These are phyloP conservation scores for Ustilago trichophora DNA, from an alignment of 1,284 basidiomycete species.

Conservation along the genomic window DNA sequence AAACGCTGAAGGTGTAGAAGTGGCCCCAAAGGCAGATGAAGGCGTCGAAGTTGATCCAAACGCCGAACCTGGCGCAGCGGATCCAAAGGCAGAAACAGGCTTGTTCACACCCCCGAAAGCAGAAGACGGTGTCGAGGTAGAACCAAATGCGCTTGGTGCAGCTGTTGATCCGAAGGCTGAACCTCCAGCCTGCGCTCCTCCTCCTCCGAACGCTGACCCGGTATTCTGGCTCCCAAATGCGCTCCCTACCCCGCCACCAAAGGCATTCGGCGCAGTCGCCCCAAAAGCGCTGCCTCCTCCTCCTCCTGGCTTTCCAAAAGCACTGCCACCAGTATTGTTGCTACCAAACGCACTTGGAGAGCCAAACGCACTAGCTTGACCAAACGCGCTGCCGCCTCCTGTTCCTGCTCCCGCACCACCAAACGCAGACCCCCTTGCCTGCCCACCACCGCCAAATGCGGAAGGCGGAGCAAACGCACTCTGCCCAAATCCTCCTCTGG, in stretches of 20 bases:
- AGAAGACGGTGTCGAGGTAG: constrained; percentile 11
- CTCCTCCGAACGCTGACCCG: constrained; percentile 2
- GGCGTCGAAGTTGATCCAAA: constrained; percentile 9
- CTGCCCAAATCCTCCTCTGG: constrained; percentile 32
- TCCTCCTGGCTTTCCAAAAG: constrained; percentile 13
- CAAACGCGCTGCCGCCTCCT: constrained; percentile 21
- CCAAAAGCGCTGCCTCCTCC: constrained; percentile 25
- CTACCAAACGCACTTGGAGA: constrained; percentile 33
- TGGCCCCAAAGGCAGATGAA: constrained; percentile 18
- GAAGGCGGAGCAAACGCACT: constrained; percentile 37
- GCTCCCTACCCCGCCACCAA: constrained; percentile 9
- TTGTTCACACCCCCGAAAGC: constrained; percentile 13
- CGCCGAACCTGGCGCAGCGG: constrained; percentile 1
- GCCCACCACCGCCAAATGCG: constrained; percentile 19
- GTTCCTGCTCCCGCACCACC: constrained; percentile 8
- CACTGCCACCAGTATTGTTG: constrained; percentile 1
- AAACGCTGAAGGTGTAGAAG: constrained; percentile 18
- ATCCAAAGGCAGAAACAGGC: constrained; percentile 17
- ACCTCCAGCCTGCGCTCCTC: constrained; percentile 2
- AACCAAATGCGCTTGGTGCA: constrained; percentile 21
- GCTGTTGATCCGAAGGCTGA: constrained; percentile 17
- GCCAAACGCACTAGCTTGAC: constrained; percentile 34
- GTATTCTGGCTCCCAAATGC: constrained; percentile 11
- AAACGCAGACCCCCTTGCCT: constrained; percentile 8
- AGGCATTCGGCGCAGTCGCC: constrained; percentile 7